Evolutionary conservation across 2,329 filamentous ascomycete genomes (phyloP), one percentile per base, ranked within the genome.

Genomic region (Colletotrichum sublineola): DNA sequence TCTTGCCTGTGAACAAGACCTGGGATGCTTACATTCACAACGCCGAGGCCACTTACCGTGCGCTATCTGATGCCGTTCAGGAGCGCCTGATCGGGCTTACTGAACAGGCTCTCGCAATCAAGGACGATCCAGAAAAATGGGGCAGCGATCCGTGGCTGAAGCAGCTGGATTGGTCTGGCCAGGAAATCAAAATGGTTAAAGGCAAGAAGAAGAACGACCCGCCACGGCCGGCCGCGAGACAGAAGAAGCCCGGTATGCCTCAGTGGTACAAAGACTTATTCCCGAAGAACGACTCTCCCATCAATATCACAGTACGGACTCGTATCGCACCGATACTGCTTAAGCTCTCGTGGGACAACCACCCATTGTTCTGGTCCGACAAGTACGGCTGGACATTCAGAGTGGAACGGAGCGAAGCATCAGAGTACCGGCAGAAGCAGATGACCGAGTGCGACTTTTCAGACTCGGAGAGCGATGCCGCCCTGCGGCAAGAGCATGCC

Each of bases 261-360:
- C 88, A 93, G 75, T 99, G 96, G 96, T 99, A 97, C 83, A 98
- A 96, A 78, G 94, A 95, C 79, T 85, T 99, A 1, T 97, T 97
- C 77, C 77, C 88, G 1, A 94, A 90, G 68, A 91, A 84, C 33
- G 89, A 91, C 71, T 84, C 87, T 0, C 88, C 88, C 56, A 96
- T 98, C 69, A 91, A 86, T 72, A 84, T 99, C 24, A 94, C 94
- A 0, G 95, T 98, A 0, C 90, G 97, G 57, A 97, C 95, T 44
- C 90, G 97, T 65, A 91, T 98, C 77, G 93, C 96, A 0, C 95
- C 96, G 0, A 84, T 99, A 24, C 84, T 99, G 15, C 85, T 99
- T 7, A 93, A 92, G 74, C 84, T 99, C 56, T 87, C 93, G 0
- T 99, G 96, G 96, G 94, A 98, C 77, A 93, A 93, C 0, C 86